Base-by-base conservation (phyloP, 805 yeast species). In the Saturnispora zaruensis region DNA sequence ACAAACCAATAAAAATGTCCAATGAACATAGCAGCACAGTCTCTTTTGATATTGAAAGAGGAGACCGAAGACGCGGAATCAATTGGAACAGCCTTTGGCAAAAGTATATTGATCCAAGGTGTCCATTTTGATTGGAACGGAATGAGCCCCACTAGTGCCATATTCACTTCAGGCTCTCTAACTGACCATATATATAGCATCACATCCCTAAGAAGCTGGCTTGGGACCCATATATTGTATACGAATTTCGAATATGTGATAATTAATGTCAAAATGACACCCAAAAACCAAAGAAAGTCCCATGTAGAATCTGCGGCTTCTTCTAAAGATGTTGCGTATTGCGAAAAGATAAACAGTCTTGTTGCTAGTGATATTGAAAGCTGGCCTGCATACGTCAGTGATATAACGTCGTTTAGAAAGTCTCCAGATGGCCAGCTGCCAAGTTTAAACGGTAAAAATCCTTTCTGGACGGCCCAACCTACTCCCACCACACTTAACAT, bases 101-200 rank as follows among this genome's bases (percentile, higher is more conserved):
- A 52, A 20, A 59, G 54, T 13, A 67, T 53, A 16, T 62, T 59
- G 26, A 70, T 62, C 64, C 72, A 67, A 2, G 79, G 79, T 21
- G 72, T 51, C 55, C 76, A 74, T 26, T 32, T 47, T 5, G 42
- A 44, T n/a, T 41, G 32, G 7, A 47, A 41, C n/a, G 25, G 4
- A 20, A 47, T 54, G 5, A 78, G 44, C 6, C 78, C 74, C 52
- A 76, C 55, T 28, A 76, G 53, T 5, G 68, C 57, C 18, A 77
- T 55, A 33, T 66, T 64, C 14, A 65, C 63, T 33, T 68, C 67
- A 3, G 78, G 76, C 51, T 71, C 67, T 18, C 72, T 68, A 26
- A 78, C 65, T 3, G 79, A 68, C 72, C 78, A 71, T 26, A 78
- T 61, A 54, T 74, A 78, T 7, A 71, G 57, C 41, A 78, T 52